Evolutionary conservation across 441 rosid species (phyloP).

Genomic region (Hura crepitans): DNA sequence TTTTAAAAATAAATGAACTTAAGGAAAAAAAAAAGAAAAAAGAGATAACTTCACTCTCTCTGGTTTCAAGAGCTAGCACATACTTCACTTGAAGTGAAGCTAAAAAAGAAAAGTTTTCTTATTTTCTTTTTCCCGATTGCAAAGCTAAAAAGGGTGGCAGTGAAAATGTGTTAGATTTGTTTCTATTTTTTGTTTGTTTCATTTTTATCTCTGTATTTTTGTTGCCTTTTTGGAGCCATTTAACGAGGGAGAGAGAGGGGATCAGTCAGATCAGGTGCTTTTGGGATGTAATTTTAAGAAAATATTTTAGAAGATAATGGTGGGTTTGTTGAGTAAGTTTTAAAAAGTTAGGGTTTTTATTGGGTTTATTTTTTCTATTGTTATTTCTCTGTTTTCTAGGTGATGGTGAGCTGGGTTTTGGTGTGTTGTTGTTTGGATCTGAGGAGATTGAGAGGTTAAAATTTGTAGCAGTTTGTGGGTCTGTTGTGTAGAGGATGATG

Average conservation of each 20-base stretch:
- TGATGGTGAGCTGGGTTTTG: slow-evolving; percentile 46
- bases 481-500: slow-evolving; percentile 35
- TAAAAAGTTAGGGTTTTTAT: slow-evolving; percentile 39
- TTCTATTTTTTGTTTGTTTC: neutral
- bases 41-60: slow-evolving; percentile 13
- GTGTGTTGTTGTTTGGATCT: slow-evolving; percentile 69
- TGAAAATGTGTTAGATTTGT: slow-evolving; percentile 19
- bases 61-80: slow-evolving; percentile 10
- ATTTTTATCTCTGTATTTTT: slow-evolving; percentile 9
- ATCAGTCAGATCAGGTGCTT: neutral
- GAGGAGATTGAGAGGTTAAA: slow-evolving; percentile 38
- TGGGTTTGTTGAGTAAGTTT: slow-evolving; percentile 18
- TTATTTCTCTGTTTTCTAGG: neutral
- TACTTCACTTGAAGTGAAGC: slow-evolving; percentile 27
- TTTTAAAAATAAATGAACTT: neutral
- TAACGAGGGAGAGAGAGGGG: slow-evolving; percentile 27
- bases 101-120: slow-evolving; percentile 28
- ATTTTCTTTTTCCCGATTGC: too few relatives aligned
- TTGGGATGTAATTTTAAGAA: neutral
- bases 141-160: slow-evolving; percentile 25
- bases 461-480: slow-evolving; percentile 15
- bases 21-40: neutral
- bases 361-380: neutral
- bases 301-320: slow-evolving; percentile 23
- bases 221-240: slow-evolving; percentile 28